Conservation (phyloP, 345 rosid species). For the Aurinia saxatilis region DNA sequence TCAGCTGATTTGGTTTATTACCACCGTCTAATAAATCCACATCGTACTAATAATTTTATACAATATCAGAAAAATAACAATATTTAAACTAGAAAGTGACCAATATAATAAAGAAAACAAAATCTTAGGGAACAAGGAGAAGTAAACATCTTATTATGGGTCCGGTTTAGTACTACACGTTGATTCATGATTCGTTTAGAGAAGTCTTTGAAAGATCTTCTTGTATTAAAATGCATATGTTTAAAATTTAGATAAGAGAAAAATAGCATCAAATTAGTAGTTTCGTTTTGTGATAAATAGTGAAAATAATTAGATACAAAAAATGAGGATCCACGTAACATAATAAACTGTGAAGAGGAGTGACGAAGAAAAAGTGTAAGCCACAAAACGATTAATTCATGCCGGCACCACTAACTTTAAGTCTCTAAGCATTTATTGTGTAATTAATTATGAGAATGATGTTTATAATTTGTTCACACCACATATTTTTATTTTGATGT, state of each 20-base stretch:
- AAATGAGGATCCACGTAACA: slow-evolving; percentile 2
- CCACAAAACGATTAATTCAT: slow-evolving; percentile 10
- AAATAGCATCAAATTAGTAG: no score
- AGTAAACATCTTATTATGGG: slow-evolving; percentile 7
- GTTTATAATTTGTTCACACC: slow-evolving; percentile 6
- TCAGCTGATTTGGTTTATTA: neutral
- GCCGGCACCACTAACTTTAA: slow-evolving; percentile 10
- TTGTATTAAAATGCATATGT: neutral
- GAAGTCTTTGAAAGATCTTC: neutral
- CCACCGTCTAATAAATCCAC: neutral
- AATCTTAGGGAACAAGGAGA: neutral
- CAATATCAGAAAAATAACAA: neutral
- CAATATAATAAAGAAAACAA: neutral
- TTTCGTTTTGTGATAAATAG: no score
- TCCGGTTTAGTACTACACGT: neutral
- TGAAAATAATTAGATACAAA: neutral
- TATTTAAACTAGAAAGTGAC: neutral
- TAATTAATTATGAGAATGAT: slow-evolving; percentile 24
- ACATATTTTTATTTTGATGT: slow-evolving; percentile 5
- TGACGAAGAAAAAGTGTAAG: slow-evolving; percentile 19
- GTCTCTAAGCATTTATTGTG: slow-evolving; percentile 20
- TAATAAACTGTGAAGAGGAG: neutral
- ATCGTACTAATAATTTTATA: neutral
- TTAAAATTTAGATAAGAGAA: neutral
- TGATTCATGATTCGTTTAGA: slow-evolving; percentile 9